Conservation (phyloP, 345 rosid species). For the Cardiospermum halicacabum region DNA sequence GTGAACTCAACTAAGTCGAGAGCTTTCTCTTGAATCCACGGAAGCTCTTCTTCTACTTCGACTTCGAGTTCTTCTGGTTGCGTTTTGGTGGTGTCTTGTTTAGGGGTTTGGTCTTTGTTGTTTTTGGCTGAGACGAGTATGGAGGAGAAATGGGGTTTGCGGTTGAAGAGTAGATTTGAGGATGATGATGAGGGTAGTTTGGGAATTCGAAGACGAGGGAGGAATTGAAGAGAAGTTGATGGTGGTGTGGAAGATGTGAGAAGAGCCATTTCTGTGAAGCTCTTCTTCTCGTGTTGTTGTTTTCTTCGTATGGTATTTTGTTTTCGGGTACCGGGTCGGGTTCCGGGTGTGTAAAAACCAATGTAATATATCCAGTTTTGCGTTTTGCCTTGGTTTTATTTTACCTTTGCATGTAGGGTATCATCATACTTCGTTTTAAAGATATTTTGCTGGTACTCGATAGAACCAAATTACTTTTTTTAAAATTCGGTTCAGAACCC, state of each 20-base stretch:
- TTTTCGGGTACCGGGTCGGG: too few species aligned
- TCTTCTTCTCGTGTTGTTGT: neutral
- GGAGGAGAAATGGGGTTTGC: slow-evolving; percentile 12
- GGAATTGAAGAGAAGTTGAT: slow-evolving; percentile 20
- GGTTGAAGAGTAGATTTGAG: slow-evolving; percentile 14
- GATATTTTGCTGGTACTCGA: too few species aligned
- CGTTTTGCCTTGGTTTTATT: too few species aligned
- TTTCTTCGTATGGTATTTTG: neutral
- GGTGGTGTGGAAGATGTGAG: slow-evolving; percentile 15
- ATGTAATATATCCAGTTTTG: too few species aligned
- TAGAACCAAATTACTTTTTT: too few species aligned
- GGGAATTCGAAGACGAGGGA: slow-evolving; percentile 23
- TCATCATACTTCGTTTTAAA: too few species aligned
- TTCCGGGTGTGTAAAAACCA: too few species aligned
- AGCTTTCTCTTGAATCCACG: slow-evolving; percentile 95
- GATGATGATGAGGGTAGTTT: slow-evolving; percentile 7
- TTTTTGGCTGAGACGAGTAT: slow-evolving; percentile 21
- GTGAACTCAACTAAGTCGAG: slow-evolving; percentile 88
- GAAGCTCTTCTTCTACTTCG: slow-evolving; percentile 85
- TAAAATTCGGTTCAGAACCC: too few species aligned
- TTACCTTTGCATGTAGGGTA: too few species aligned
- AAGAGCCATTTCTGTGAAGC: neutral
- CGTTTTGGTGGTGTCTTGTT: slow-evolving; percentile 7
- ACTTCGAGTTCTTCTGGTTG: slow-evolving; percentile 34
- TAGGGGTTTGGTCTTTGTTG: slow-evolving; percentile 19